These are phyloP conservation scores for Salicornia ramosissima DNA, from an alignment of 148 eudicot genomes.

Conservation along the genomic window DNA sequence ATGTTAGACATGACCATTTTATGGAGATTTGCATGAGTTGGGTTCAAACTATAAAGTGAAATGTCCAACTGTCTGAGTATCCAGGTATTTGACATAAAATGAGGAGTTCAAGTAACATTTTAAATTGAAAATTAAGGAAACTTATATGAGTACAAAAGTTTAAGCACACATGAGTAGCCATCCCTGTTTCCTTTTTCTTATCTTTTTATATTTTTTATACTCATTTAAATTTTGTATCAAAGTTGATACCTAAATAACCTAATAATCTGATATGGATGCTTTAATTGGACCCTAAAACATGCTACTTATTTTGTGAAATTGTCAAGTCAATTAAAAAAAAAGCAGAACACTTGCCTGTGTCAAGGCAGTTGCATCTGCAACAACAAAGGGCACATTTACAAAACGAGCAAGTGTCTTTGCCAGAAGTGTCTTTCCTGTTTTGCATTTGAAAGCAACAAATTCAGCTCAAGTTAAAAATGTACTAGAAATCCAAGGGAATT, in stretches of 20 bases:
- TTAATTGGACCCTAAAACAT: too few relatives aligned
- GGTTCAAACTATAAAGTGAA: too few relatives aligned
- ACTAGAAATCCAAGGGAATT: not conserved
- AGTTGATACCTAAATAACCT: not conserved
- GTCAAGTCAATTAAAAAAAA: not conserved
- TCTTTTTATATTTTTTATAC: too few relatives aligned
- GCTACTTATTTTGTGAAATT: not conserved
- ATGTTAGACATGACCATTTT: too few relatives aligned
- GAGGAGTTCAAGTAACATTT: too few relatives aligned
- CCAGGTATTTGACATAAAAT: too few relatives aligned
- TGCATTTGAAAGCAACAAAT: constrained; percentile 15
- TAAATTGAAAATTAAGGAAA: too few relatives aligned
- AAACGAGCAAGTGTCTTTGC: constrained; percentile 92
- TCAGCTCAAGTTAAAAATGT: not conserved
- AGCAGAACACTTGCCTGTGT: constrained; percentile 59
- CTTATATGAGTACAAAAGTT: too few relatives aligned
- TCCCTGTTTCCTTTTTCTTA: not conserved
- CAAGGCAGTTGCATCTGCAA: constrained; percentile 90
- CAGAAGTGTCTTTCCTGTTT: constrained; percentile 87
- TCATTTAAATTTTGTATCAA: not conserved
- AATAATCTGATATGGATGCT: not conserved
- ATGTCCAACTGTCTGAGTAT: too few relatives aligned
- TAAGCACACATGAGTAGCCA: not conserved
- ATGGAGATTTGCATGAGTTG: too few relatives aligned
- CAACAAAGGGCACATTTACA: constrained; percentile 87